Evolutionary conservation across 2,329 filamentous ascomycete species (phyloP).

Genomic region (Hymenoscyphus infarciens): DNA sequence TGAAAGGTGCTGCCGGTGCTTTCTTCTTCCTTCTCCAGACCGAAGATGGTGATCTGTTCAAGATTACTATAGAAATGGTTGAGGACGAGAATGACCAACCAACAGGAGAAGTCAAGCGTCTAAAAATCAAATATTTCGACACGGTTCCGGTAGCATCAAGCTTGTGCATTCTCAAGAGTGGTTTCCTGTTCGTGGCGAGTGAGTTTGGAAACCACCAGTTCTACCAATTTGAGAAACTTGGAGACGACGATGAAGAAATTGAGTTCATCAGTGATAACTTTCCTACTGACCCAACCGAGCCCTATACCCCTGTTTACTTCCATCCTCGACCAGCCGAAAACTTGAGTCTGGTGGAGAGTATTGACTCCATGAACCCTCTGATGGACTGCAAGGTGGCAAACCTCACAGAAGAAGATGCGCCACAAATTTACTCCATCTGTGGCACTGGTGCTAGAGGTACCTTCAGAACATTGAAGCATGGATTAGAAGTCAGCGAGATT

Average conservation of each 20-base stretch:
- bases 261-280: slow-evolving; percentile 84
- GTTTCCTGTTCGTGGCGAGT: slow-evolving; percentile 87
- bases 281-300: slow-evolving; percentile 67
- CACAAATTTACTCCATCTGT: slow-evolving; percentile 91
- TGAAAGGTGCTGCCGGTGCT: slow-evolving; percentile 74
- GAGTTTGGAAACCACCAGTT: slow-evolving; percentile 93
- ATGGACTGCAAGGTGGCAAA: slow-evolving; percentile 92
- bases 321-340: slow-evolving; percentile 76
- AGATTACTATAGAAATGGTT: slow-evolving; percentile 87
- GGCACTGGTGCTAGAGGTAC: slow-evolving; percentile 85
- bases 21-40: slow-evolving; percentile 97
- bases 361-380: slow-evolving; percentile 86
- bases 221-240: slow-evolving; percentile 96
- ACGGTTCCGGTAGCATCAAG: slow-evolving; percentile 86
- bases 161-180: slow-evolving; percentile 90
- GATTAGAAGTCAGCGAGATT: slow-evolving; percentile 88
- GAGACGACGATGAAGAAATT: slow-evolving; percentile 87
- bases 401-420: slow-evolving; percentile 85
- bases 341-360: slow-evolving; percentile 76
- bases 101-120: slow-evolving; percentile 73
- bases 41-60: slow-evolving; percentile 98
- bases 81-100: slow-evolving; percentile 74
- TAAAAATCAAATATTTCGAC: slow-evolving; percentile 98
- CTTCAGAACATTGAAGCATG: slow-evolving; percentile 90
- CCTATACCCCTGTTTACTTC: slow-evolving; percentile 81